These are phyloP conservation scores for Neurospora tetraspora DNA, from an alignment of 495 filamentous ascomycete genomes.

Conservation along the genomic window DNA sequence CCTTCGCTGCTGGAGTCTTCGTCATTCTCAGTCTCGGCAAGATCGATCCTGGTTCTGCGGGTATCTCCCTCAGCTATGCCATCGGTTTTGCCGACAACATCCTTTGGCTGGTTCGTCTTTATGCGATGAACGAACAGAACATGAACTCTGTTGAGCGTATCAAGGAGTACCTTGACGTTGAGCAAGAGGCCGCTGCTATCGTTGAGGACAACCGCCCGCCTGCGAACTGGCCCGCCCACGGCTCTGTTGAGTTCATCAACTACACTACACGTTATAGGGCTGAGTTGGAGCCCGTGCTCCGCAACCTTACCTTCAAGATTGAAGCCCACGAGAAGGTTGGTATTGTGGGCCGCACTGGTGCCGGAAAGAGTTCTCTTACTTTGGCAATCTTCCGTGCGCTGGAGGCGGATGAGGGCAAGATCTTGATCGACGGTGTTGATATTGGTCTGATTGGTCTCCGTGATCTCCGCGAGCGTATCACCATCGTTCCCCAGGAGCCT, in stretches of 20 bases:
- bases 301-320: slow-evolving; percentile 77
- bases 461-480: slow-evolving; percentile 87
- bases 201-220: slow-evolving; percentile 70
- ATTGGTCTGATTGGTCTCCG: slow-evolving; percentile 81
- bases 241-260: slow-evolving; percentile 73
- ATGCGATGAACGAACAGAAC: slow-evolving; percentile 92
- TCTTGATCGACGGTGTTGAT: slow-evolving; percentile 83
- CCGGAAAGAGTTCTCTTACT: slow-evolving; percentile 93
- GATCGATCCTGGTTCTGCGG: slow-evolving; percentile 88
- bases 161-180: slow-evolving; percentile 92
- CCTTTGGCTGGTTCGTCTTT: slow-evolving; percentile 93
- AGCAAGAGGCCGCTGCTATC: slow-evolving; percentile 78
- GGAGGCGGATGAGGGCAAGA: slow-evolving; percentile 84
- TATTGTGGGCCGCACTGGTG: slow-evolving; percentile 92
- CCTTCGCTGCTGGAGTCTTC: slow-evolving; percentile 91
- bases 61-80: slow-evolving; percentile 94
- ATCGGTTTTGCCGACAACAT: slow-evolving; percentile 97
- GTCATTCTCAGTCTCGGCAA: slow-evolving; percentile 73
- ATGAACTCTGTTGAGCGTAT: slow-evolving; percentile 99
- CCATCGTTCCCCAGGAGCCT: slow-evolving; percentile 96
- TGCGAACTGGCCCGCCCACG: slow-evolving; percentile 74
- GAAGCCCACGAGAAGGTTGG: slow-evolving; percentile 85
- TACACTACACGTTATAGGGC: slow-evolving; percentile 84
- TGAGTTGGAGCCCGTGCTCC: slow-evolving; percentile 79
- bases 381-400: slow-evolving; percentile 95